Evolutionary conservation across 1,139 yeast species (phyloP).

Genomic region (Waltiozyma sp.): DNA sequence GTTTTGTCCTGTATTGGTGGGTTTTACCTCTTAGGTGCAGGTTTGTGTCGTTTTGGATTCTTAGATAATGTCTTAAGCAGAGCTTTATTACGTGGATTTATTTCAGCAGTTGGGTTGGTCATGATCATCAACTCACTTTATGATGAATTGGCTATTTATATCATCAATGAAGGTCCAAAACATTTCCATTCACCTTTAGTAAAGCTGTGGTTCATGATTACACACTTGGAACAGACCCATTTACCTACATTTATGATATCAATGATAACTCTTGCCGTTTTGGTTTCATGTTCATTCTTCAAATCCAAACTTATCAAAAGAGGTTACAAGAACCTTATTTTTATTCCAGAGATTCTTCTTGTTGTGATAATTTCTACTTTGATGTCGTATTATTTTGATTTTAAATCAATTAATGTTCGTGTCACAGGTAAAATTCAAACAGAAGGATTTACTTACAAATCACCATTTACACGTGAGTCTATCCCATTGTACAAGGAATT

Average conservation of each 20-base stretch:
- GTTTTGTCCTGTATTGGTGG: conserved; percentile 75
- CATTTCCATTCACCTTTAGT: conserved; percentile 73
- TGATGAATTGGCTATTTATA: conserved; percentile 55
- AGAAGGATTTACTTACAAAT: conserved; percentile 30
- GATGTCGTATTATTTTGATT: conserved; percentile 40
- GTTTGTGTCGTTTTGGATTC: conserved; percentile 77
- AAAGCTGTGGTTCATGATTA: conserved; percentile 48
- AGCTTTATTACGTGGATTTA: conserved; percentile 77
- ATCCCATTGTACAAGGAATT: conserved; percentile 22
- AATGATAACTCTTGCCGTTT: conserved; percentile 30
- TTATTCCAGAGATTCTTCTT: conserved; percentile 73
- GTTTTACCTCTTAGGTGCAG: conserved; percentile 60
- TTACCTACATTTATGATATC: conserved; percentile 45
- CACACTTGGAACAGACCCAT: conserved; percentile 33
- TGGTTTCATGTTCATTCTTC: conserved; percentile 30
- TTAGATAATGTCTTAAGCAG: conserved; percentile 80
- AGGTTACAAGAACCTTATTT: conserved; percentile 24
- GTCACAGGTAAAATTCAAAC: conserved; percentile 60
- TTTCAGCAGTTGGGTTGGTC: conserved; percentile 85
- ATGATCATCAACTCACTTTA: conserved; percentile 75
- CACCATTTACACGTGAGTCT: conserved; percentile 33
- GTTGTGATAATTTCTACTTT: conserved; percentile 58
- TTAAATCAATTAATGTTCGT: conserved; percentile 50
- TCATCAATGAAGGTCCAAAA: conserved; percentile 29
- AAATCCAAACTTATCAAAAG: conserved; percentile 28